These are phyloP conservation scores for Magnaporthales sp. DNA, from an alignment of 2,329 filamentous ascomycete species.

Conservation along the genomic window DNA sequence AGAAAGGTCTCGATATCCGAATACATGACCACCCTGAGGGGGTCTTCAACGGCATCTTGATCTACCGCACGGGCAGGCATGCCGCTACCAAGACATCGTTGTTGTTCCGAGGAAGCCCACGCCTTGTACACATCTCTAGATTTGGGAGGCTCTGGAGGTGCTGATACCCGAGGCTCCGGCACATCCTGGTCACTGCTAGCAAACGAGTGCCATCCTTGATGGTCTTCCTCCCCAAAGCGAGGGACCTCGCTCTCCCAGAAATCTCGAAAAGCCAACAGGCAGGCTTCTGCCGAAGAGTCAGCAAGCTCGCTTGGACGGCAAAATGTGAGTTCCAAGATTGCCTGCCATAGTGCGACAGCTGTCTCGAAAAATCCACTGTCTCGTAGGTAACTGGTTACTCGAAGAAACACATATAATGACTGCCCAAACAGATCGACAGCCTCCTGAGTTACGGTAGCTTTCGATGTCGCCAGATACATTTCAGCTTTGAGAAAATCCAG, in stretches of 20 bases:
- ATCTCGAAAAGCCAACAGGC: constrained; percentile 43
- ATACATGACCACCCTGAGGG: constrained; percentile 73
- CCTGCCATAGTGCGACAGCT: constrained; percentile 76
- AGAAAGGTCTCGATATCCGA: constrained; percentile 64
- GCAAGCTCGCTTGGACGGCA: constrained; percentile 37
- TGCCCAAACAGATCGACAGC: constrained; percentile 23
- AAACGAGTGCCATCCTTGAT: constrained; percentile 62
- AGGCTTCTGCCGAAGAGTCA: constrained; percentile 8
- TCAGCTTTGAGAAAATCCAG: constrained; percentile 29
- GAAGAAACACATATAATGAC: constrained; percentile 63
- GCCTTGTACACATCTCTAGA: constrained; percentile 38
- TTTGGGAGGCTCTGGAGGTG: constrained; percentile 9
- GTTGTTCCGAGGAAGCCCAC: constrained; percentile 47
- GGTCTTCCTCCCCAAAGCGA: constrained; percentile 65
- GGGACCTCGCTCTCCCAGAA: constrained; percentile 86
- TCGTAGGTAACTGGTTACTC: constrained; percentile 63
- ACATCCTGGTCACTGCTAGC: constrained; percentile 17
- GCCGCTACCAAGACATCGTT: constrained; percentile 34
- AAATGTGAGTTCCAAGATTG: constrained; percentile 63
- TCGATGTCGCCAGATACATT: constrained; percentile 5
- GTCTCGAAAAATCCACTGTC: constrained; percentile 74
- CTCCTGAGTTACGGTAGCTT: constrained; percentile 5
- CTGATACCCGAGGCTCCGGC: neutral
- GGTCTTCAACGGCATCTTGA: constrained; percentile 67
- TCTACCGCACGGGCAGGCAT: constrained; percentile 69